These are phyloP conservation scores for Wilhelminamyces savonicus DNA, from an alignment of 805 yeast genomes.

Conservation along the genomic window DNA sequence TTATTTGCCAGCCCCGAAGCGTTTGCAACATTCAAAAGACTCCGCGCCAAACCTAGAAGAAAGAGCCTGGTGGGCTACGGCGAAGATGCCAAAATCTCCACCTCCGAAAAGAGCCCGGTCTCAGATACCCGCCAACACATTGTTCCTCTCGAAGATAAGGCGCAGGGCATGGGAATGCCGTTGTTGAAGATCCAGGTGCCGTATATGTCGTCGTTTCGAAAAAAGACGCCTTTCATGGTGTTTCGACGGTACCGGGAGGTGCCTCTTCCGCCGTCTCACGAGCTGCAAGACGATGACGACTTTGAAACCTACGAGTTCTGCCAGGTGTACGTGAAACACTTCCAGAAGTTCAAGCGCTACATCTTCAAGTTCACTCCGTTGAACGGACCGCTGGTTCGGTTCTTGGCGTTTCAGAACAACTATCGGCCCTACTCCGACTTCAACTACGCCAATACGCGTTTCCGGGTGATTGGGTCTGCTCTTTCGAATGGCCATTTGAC, in stretches of 20 bases:
- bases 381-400: conserved; percentile 13
- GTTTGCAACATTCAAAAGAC: conserved; percentile 21
- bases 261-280: conserved; percentile 16
- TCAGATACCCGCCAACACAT: conserved; percentile 24
- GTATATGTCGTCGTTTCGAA: conserved; percentile 28
- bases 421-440: conserved; percentile 35
- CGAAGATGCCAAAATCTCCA: conserved; percentile 12
- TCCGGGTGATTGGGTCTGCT: conserved; percentile 33
- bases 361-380: conserved; percentile 20
- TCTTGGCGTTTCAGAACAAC: conserved; percentile 29
- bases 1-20: conserved; percentile 26
- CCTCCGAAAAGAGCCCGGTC: not conserved
- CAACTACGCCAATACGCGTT: conserved; percentile 27
- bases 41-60: conserved; percentile 16
- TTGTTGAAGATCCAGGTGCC: conserved; percentile 29
- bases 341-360: conserved; percentile 20
- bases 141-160: conserved; percentile 24
- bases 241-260: conserved; percentile 25
- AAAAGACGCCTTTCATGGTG: conserved; percentile 27
- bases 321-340: conserved; percentile 22
- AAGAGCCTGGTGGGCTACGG: conserved; percentile 13
- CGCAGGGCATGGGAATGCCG: conserved; percentile 31
- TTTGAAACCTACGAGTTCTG: conserved; percentile 31
- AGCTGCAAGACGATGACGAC: conserved; percentile 14
- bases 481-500: too few relatives aligned